A percentile compares a stretch with the other conserved stretches of the same genome.
These are phyloP conservation scores for Mycothermus thermophilus DNA, from an alignment of 495 filamentous ascomycete genomes.

Conservation along the genomic window DNA sequence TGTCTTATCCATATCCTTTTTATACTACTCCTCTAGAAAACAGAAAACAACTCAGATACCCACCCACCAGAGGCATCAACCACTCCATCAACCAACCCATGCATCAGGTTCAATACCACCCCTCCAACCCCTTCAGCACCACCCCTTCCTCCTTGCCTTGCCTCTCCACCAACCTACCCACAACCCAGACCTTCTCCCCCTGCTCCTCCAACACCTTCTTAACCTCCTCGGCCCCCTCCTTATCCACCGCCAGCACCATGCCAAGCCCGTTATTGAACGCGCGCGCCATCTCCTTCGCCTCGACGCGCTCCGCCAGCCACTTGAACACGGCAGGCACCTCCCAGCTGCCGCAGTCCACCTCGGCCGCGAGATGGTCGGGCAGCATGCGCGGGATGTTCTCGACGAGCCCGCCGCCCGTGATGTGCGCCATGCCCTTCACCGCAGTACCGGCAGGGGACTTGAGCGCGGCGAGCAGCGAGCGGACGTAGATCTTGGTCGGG, in stretches of 20 bases:
- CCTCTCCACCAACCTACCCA: constrained; percentile 52
- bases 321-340: constrained; percentile 56
- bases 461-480: constrained; percentile 50
- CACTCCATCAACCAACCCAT: background rate
- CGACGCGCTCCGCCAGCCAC: constrained; percentile 72
- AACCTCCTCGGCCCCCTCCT: constrained; percentile 39
- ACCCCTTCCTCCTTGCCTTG: constrained; percentile 51
- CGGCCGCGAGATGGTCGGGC: constrained; percentile 55
- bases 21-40: too few species aligned
- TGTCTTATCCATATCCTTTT: too few species aligned
- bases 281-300: constrained; percentile 61
- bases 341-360: constrained; percentile 64
- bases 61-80: too few species aligned
- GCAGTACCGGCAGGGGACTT: constrained; percentile 14
- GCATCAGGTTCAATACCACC: constrained; percentile 39
- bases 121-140: constrained; percentile 52
- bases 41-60: too few species aligned
- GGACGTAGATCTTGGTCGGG: constrained; percentile 73
- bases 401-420: constrained; percentile 82
- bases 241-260: constrained; percentile 71
- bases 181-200: constrained; percentile 65
- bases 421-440: constrained; percentile 85
- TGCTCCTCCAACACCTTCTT: constrained; percentile 38
- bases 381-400: constrained; percentile 94
- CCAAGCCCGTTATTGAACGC: constrained; percentile 93